Base-by-base conservation (phyloP, 1,284 basidiomycete genomes). In the Sphaerobolus stellatus region DNA sequence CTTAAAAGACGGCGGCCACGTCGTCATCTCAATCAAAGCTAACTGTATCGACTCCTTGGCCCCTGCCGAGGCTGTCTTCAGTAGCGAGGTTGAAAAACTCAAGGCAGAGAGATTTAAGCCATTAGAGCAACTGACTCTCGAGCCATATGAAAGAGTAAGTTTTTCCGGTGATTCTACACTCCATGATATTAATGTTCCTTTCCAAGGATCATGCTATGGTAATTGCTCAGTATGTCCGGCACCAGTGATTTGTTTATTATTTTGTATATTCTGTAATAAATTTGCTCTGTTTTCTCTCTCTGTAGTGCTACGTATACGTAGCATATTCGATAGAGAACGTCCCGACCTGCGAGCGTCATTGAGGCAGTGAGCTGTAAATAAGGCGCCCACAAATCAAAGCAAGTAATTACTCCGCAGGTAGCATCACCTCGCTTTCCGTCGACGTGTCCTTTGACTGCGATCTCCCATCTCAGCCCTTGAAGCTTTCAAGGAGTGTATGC, bases 1-100 rank as follows among this genome's bases (percentile, higher is more conserved):
- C 87, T 81, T 99, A 61, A 98, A 97, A 76, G 89, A 97, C 72
- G 85, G 83, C 41, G 96, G 97, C 4, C 92, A 97, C 66, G 81
- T 86, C 62, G 85, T 99, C 65, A 95, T 99, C 66, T 98, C 95
- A 56, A 98, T 99, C 85, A 99, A 99, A 80, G 97, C 97, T 47
- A 95, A 92, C 69, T 99, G 96, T 81, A 92, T 99, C 73, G 97
- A 99, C 75, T 98, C 94, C 50, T 98, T 95, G 27, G 84, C 84
- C 4, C 84, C 91, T 2, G 88, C 96, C 16, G 93, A 94, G 62
- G 88, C 86, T 24, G 91, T 98, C 38, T 99, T 98, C 66, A 89
- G 92, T 3, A 77, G 81, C 52, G 94, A 99, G 74, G 90, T 98
- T 54, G 86, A 94, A 71, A 84, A 80, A 66, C 79, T 99, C 67